Base-by-base conservation (phyloP, 257 asterid species). In the Nicotiana obtusifolia region DNA sequence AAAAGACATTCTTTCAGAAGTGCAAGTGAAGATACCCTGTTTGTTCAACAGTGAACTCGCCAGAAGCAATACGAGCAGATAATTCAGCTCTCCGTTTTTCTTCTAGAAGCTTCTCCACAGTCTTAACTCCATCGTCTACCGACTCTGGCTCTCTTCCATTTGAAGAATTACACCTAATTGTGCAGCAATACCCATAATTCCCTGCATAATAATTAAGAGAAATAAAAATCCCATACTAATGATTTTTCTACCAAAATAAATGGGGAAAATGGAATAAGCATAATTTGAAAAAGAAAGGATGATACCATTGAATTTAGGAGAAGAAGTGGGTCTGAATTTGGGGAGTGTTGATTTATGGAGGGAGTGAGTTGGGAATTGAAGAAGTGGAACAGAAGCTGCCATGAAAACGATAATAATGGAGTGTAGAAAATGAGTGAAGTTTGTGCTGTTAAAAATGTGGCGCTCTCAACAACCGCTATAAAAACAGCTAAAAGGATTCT, bases 51-150 rank as follows among this genome's bases (percentile, higher is more conserved):
- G 98, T 93, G 24, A 95, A 95, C 85, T 85, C 95, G 30, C 97
- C 98, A 66, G 97, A 90, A 78, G 97, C 94, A 64, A 95, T 95
- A 22, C 99, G 95, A 81, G 95, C 91, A 83, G 98, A 93, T 82
- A 95, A 90, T 85, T 92, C 93, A 62, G 94, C 97, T 64, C 95
- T 87, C 41, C 92, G 88, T 85, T 92, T 95, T 88, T 88, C 92
- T 76, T 93, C 89, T 77, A 86, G 78, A 81, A 87, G 85, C 87
- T 84, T 90, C 77, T 93, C 95, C 87, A 86, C 96, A 4, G 84
- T 89, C 87, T 91, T 89, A 10, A 87, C 88, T 35, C 90, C 78
- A 35, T 91, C 89, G 30, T 87, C 91, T 41, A 78, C 71, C 11
- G 86, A 76, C 54, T 15, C 52, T 10, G 87, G 84, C 64, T 80